Evolutionary conservation across 1,284 basidiomycete genomes (phyloP), one percentile per base, ranked within the genome.

Genomic region (Phylloporus sp.): DNA sequence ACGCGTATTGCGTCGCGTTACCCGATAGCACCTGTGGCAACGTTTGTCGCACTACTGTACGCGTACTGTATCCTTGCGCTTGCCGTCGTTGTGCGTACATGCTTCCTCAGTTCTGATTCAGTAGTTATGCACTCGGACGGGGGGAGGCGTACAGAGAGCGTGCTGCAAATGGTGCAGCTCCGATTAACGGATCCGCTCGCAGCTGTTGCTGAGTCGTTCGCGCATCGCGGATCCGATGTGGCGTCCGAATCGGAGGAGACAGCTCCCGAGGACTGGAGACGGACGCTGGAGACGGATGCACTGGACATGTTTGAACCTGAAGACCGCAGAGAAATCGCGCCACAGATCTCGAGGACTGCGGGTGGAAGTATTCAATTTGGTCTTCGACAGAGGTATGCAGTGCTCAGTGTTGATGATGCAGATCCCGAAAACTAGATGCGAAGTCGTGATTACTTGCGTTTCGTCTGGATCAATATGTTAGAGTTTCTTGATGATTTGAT

Each of bases 141-240:
- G 37, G n/a, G 45, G 47, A 64, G 27, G 20, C 39, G 6, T 15
- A 52, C 43, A 23, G 5, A 52, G 20, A 52, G 37, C 29, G 29
- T 53, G 47, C 23, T 64, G 23, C 63, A 64, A 27, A 59, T 64
- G 63, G 63, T 59, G 47, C 63, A 64, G 23, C 47, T 64, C 23
- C 27, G 63, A 47, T 23, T 64, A 27, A 64, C 57, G 47, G 63
- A 64, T 23, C 63, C 63, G 27, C 57, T 64, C 14, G 63, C 63
- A 12, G 57, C 15, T 6, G 63, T 64, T 1, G 63, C 63, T 3
- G 63, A 64, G 37, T 32, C 47, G 49, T 43, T 60, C 58, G 14
- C 4, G 39, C 7, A 23, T 15, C 25, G 2, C 11, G 11, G 12
- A 20, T 25, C 47, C 10, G 17, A 25, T 53, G 23, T 27, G 20